Conservation (phyloP, 257 asterid genomes). For the Solanum gracilifrons region DNA sequence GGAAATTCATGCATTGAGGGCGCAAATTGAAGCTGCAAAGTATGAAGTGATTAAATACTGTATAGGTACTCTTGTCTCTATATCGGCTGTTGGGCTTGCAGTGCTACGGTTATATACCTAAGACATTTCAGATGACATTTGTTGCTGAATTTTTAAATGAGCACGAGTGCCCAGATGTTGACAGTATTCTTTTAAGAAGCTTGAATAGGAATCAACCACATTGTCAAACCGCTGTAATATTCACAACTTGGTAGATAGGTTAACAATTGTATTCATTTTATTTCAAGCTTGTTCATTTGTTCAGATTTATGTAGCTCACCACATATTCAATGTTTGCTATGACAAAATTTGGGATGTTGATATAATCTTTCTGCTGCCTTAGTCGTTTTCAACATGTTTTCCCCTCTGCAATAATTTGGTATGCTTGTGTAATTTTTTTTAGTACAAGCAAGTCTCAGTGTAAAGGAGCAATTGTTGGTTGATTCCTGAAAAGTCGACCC, state of each 20-base stretch:
- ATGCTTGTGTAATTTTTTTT: neutral
- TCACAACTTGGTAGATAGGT: neutral
- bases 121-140: neutral
- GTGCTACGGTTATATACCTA: constrained; percentile 26
- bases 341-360: neutral
- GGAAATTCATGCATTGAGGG: constrained; percentile 53
- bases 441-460: neutral
- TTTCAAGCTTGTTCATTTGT: neutral
- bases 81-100: constrained; percentile 45
- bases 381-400: neutral
- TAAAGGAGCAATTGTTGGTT: neutral
- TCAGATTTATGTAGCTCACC: neutral
- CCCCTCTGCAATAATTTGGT: neutral
- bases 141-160: neutral
- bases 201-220: neutral
- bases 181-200: neutral
- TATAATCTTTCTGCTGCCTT: neutral
- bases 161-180: neutral
- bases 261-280: neutral
- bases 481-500: neutral
- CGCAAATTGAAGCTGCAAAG: constrained; percentile 50
- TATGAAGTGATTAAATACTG: constrained; percentile 52
- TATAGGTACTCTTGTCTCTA: constrained; percentile 46
- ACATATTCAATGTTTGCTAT: neutral
- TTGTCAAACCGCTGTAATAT: neutral